phyloP scores from a whole-genome alignment of 163 green algal genomes.

The Chlamydomonas reinhardtii region DNA sequence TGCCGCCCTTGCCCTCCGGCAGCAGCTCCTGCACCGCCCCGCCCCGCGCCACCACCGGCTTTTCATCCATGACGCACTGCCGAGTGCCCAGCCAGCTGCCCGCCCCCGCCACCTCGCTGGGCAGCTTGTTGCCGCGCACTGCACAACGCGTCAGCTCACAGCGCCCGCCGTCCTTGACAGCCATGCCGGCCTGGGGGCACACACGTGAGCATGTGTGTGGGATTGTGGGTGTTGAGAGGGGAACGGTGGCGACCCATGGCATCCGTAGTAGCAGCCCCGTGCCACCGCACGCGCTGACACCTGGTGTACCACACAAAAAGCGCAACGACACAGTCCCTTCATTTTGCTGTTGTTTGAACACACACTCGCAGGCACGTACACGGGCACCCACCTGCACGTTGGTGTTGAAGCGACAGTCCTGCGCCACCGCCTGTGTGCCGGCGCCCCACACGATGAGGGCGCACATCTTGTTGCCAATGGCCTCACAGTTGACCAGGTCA shows the following conservation, averaged over 20 bases:
- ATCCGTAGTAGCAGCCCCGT: too few relatives aligned
- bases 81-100: neutral
- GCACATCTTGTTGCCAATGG: constrained; percentile 24
- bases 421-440: neutral
- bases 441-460: constrained; percentile 18
- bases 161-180: neutral
- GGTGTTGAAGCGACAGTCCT: constrained; percentile 3
- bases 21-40: neutral
- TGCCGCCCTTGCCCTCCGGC: too few relatives aligned
- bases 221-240: neutral
- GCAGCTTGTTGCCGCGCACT: neutral
- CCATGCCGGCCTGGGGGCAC: neutral
- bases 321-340: too few relatives aligned
- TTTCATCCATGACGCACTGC: neutral
- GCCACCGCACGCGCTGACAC: too few relatives aligned
- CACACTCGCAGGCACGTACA: too few relatives aligned
- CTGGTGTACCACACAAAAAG: too few relatives aligned
- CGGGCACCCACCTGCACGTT: neutral
- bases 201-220: neutral
- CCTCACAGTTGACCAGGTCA: neutral
- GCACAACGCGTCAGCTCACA: neutral
- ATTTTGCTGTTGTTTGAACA: too few relatives aligned
- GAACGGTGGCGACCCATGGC: neutral
- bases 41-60: neutral
- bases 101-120: neutral